Evolutionary conservation across 768 basidiomycete species (phyloP).

Genomic region (Trametopsis cervina): DNA sequence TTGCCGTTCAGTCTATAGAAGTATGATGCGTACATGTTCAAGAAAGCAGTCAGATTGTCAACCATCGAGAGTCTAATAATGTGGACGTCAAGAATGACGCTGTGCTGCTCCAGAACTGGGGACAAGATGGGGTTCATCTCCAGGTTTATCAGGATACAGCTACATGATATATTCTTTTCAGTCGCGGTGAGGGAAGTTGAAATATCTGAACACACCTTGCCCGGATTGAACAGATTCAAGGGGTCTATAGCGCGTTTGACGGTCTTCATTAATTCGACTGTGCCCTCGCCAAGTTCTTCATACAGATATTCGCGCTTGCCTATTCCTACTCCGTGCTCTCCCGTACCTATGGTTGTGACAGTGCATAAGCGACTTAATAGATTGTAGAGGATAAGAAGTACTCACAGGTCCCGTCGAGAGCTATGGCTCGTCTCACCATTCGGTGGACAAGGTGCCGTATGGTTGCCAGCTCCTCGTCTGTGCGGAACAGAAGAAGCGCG

Average conservation of each 20-base stretch:
- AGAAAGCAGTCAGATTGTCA: too few species aligned
- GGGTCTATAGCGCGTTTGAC: conserved; percentile 81
- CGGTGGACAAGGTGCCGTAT: conserved; percentile 61
- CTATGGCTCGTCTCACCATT: conserved; percentile 63
- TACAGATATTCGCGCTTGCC: conserved; percentile 80
- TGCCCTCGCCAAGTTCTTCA: conserved; percentile 78
- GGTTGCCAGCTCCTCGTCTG: conserved; percentile 47
- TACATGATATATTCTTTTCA: neutral
- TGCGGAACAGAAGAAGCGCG: conserved; percentile 48
- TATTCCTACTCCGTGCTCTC: conserved; percentile 84
- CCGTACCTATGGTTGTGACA: conserved; percentile 47
- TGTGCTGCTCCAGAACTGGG: neutral
- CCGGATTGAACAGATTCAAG: conserved; percentile 77
- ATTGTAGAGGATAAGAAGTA: neutral
- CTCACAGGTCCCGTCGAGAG: conserved; percentile 72
- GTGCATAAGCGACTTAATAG: neutral
- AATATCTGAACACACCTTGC: conserved; percentile 39
- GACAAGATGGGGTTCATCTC: neutral
- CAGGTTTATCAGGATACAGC: conserved; percentile 11
- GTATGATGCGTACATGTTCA: too few species aligned
- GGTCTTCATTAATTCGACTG: conserved; percentile 80
- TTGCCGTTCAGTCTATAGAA: too few species aligned
- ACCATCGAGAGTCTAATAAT: too few species aligned
- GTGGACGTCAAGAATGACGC: too few species aligned
- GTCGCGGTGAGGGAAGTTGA: neutral